Evolutionary conservation across 148 eudicot genomes (phyloP), one percentile per base, ranked within the genome.

Genomic region (Hydrangea macrophylla): DNA sequence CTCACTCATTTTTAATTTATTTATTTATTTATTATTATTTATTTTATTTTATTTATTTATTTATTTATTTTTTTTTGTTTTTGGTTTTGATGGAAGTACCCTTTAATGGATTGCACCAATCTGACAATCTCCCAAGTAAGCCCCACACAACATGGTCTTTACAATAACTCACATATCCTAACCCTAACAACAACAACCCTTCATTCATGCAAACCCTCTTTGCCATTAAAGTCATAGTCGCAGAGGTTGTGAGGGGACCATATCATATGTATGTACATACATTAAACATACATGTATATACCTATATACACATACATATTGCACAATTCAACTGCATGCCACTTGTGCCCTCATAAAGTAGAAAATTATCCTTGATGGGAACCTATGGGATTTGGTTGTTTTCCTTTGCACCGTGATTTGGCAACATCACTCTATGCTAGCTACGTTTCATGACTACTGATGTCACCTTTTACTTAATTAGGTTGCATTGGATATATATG

Each of bases 191-290:
- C 64, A 87, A 80, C 84, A 80, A 79, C 89, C 79, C 75, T 84
- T 84, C 85, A 83, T 83, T 77, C 85, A 80, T 80, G 76, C 73
- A 79, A 81, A 72, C 71, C 73, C 83, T 74, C 75, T 78, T 73
- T 74, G 73, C 79, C 79, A 15, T 32, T 51, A 60, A 86, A 75
- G 76, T 82, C 83, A 50, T 55, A 10, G 68, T 66, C 60, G 7
- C 55, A 48, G 61, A 68, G 53, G 50, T 65, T 62, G 36, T 55
- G 48, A 22, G 51, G 70, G 68, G 62, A 36, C 64, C 75, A 48
- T 69, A 67, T 69, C 64, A 60, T 53, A 26, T 23, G 9, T 30
- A 13, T 32, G 59, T 22, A 44, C 51, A 37, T 11, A 37, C n/a
- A n/a, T n/a, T n/a, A n/a, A n/a, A n/a, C n/a, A n/a, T n/a, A n/a